phyloP scores from a whole-genome alignment of 1,284 basidiomycete species.

The Gastroboletus turbinatus region DNA sequence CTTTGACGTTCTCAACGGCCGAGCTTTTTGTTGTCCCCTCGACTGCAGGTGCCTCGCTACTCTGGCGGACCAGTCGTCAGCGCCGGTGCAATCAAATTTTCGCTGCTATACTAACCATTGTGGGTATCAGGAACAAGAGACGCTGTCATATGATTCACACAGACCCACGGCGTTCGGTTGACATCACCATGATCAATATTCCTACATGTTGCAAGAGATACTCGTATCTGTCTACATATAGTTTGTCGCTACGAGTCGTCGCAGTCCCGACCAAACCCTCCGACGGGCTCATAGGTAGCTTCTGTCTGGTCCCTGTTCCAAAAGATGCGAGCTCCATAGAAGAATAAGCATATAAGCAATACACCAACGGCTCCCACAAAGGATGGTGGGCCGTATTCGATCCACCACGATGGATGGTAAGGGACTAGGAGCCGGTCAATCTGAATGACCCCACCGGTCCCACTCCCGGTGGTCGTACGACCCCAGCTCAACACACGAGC shows the following conservation, averaged over 20 bases:
- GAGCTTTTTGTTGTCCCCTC: constrained; percentile 35
- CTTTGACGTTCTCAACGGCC: constrained; percentile 67
- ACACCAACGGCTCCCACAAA: constrained; percentile 58
- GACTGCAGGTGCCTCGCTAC: constrained; percentile 21
- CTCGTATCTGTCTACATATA: constrained; percentile 8
- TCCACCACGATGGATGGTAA: constrained; percentile 84
- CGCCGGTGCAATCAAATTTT: not conserved
- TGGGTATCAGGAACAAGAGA: constrained; percentile 15
- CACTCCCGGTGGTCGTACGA: constrained; percentile 68
- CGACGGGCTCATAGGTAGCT: constrained; percentile 82
- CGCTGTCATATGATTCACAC: constrained; percentile 23
- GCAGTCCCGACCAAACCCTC: constrained; percentile 69
- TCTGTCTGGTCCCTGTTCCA: constrained; percentile 75
- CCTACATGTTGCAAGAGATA: constrained; percentile 7
- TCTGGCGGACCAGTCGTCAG: constrained; percentile 24
- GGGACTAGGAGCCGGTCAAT: constrained; percentile 85
- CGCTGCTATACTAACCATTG: constrained; percentile 27
- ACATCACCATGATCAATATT: not conserved
- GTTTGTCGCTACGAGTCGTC: constrained; percentile 39
- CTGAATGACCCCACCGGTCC: constrained; percentile 83
- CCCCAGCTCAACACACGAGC: constrained; percentile 83
- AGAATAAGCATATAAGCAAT: constrained; percentile 64
- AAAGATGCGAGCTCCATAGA: constrained; percentile 61
- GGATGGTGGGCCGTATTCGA: constrained; percentile 63
- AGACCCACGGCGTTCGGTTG: not conserved